Conservation (phyloP, 1,139 yeast genomes). For the Yamadazyma aaseri region DNA sequence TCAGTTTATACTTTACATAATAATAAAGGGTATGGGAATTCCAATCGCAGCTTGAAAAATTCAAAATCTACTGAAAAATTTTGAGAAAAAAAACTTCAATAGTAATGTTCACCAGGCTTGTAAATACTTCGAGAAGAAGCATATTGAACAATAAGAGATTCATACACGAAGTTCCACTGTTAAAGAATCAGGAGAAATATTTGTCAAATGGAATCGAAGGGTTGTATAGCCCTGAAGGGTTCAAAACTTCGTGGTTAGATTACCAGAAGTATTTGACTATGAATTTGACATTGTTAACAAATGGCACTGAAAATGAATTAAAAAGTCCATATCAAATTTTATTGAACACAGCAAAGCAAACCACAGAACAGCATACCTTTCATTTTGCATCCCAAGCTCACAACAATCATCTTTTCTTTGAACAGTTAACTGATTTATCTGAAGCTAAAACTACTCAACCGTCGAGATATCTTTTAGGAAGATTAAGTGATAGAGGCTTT, state of each 20-base stretch:
- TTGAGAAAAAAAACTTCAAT: background rate
- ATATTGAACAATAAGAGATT: constrained; percentile 22
- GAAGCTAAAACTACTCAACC: constrained; percentile 42
- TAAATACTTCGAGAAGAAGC: constrained; percentile 7
- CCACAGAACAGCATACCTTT: constrained; percentile 69
- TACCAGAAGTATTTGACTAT: constrained; percentile 70
- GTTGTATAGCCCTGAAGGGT: constrained; percentile 67
- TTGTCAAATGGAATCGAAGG: constrained; percentile 63
- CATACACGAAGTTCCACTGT: constrained; percentile 66
- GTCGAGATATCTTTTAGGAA: constrained; percentile 47
- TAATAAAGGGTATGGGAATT: too few relatives aligned
- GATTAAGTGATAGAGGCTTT: constrained; percentile 37
- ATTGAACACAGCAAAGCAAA: constrained; percentile 67
- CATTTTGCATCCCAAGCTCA: constrained; percentile 90
- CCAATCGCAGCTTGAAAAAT: too few relatives aligned
- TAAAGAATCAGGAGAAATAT: constrained; percentile 42
- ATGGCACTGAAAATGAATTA: constrained; percentile 77
- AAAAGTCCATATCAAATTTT: constrained; percentile 76
- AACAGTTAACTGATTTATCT: constrained; percentile 50
- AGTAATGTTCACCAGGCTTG: constrained; percentile 8
- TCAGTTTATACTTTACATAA: too few relatives aligned
- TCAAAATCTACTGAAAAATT: constrained; percentile 8
- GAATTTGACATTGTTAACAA: constrained; percentile 70
- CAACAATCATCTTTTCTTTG: constrained; percentile 86
- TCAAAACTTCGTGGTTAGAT: constrained; percentile 74